These are phyloP conservation scores for Nematodospora anomalae DNA, from an alignment of 1,139 yeast genomes.

Conservation along the genomic window DNA sequence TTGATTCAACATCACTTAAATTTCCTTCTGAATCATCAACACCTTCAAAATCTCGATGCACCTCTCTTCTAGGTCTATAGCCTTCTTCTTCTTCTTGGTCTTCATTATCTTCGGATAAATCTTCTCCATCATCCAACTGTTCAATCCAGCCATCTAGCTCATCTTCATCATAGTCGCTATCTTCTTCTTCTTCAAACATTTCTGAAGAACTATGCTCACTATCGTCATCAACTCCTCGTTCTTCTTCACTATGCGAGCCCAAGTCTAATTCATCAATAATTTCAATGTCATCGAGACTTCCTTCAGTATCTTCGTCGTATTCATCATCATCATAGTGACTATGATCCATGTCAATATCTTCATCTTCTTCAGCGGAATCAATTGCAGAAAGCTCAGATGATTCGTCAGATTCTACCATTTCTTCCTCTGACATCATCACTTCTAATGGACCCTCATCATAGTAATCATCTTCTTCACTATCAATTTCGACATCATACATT, in stretches of 20 bases:
- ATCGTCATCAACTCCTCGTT: constrained; percentile 26
- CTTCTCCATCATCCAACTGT: constrained; percentile 35
- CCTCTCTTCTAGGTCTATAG: constrained; percentile 12
- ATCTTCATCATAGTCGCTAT: constrained; percentile 40
- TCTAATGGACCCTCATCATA: constrained; percentile 31
- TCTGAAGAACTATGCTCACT: constrained; percentile 6
- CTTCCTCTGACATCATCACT: constrained; percentile 38
- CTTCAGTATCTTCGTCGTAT: constrained; percentile 19
- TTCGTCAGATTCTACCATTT: constrained; percentile 23
- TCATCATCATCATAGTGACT: constrained; percentile 19
- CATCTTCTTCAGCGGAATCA: constrained; percentile 23
- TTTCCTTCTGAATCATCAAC: constrained; percentile 18
- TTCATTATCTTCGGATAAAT: constrained; percentile 16
- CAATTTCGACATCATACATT: constrained; percentile 86
- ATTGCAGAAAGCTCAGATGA: constrained; percentile 28
- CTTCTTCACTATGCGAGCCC: constrained; percentile 26
- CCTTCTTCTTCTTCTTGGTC: constrained; percentile 12
- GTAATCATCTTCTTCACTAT: constrained; percentile 49
- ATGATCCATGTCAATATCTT: constrained; percentile 3
- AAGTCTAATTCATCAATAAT: constrained; percentile 44
- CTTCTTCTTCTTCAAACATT: constrained; percentile 26
- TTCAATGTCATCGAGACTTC: constrained; percentile 38
- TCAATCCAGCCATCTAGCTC: constrained; percentile 49
- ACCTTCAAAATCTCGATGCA: constrained; percentile 5
- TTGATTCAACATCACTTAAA: constrained; percentile 25